phyloP scores from a whole-genome alignment of 352 stramenopile species.

The Pythium brachiatum region DNA sequence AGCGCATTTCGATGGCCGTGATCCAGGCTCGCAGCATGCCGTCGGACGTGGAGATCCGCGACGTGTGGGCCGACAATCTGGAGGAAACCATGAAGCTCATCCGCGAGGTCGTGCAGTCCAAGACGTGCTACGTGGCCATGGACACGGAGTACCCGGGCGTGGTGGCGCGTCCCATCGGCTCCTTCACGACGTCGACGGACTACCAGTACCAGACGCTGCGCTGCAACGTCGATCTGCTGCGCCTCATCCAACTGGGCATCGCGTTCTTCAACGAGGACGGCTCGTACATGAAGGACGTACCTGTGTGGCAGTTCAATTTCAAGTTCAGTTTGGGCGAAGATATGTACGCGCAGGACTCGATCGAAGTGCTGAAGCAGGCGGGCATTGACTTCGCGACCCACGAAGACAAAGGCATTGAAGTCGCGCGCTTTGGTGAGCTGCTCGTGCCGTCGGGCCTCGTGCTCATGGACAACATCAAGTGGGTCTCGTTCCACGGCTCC shows the following conservation, averaged over 20 bases:
- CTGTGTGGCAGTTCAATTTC: slow-evolving; percentile 99
- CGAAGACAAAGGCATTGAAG: slow-evolving; percentile 95
- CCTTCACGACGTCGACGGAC: slow-evolving; percentile 93
- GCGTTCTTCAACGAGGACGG: slow-evolving; percentile 96
- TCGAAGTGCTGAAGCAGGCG: slow-evolving; percentile 97
- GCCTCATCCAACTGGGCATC: slow-evolving; percentile 99
- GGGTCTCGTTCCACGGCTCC: slow-evolving; percentile 98
- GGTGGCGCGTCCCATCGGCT: slow-evolving; percentile 96
- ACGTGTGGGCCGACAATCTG: slow-evolving; percentile 93
- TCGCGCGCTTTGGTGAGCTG: slow-evolving; percentile 96
- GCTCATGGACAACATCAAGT: slow-evolving; percentile 98
- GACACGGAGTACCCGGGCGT: slow-evolving; percentile 99
- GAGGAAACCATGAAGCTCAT: slow-evolving; percentile 96
- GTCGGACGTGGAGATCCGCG: slow-evolving; percentile 90
- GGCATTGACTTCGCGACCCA: slow-evolving; percentile 98
- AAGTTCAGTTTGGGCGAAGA: slow-evolving; percentile 97
- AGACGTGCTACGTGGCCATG: slow-evolving; percentile 98
- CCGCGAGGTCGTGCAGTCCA: slow-evolving; percentile 93
- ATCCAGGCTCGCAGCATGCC: slow-evolving; percentile 48
- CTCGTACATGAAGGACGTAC: slow-evolving; percentile 93
- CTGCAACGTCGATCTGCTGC: slow-evolving; percentile 98
- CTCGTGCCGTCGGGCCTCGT: slow-evolving; percentile 98
- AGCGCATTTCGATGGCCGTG: slow-evolving; percentile 21
- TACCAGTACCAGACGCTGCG: slow-evolving; percentile 99
- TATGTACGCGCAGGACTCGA: slow-evolving; percentile 99